Conservation (phyloP, 257 asterid genomes). For the Coffea canephora region DNA sequence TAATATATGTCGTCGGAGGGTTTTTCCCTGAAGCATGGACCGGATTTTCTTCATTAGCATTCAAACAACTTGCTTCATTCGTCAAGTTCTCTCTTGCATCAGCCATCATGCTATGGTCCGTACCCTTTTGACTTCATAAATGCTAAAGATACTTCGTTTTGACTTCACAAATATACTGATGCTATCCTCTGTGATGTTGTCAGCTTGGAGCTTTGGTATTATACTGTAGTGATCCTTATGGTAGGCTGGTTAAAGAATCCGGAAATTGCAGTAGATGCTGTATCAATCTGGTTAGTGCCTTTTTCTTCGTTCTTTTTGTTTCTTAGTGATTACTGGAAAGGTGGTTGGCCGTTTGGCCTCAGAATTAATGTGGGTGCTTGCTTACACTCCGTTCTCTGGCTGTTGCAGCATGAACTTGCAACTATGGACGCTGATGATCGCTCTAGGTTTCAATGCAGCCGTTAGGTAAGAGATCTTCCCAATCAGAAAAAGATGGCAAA, state of each 20-base stretch:
- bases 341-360: no score
- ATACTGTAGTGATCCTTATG: constrained; percentile 65
- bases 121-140: constrained; percentile 5
- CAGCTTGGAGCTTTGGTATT: constrained; percentile 91
- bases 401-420: constrained; percentile 63
- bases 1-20: constrained; percentile 63
- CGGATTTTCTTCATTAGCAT: constrained; percentile 64
- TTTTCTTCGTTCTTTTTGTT: no score
- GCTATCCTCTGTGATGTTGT: constrained; percentile 15
- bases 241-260: constrained; percentile 80
- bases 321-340: no score
- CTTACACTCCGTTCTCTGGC: background rate
- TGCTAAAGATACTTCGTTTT: background rate
- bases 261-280: constrained; percentile 68
- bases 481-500: background rate
- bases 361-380: background rate
- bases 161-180: background rate
- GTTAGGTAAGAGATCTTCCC: constrained; percentile 45
- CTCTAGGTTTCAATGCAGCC: constrained; percentile 86
- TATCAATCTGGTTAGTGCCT: constrained; percentile 70
- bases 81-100: constrained; percentile 80
- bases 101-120: constrained; percentile 86
- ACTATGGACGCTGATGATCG: constrained; percentile 70
- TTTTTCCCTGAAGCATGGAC: constrained; percentile 78
- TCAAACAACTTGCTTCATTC: constrained; percentile 54